These are phyloP conservation scores for Corylus avellana DNA, from an alignment of 306 rosid species.

Conservation along the genomic window DNA sequence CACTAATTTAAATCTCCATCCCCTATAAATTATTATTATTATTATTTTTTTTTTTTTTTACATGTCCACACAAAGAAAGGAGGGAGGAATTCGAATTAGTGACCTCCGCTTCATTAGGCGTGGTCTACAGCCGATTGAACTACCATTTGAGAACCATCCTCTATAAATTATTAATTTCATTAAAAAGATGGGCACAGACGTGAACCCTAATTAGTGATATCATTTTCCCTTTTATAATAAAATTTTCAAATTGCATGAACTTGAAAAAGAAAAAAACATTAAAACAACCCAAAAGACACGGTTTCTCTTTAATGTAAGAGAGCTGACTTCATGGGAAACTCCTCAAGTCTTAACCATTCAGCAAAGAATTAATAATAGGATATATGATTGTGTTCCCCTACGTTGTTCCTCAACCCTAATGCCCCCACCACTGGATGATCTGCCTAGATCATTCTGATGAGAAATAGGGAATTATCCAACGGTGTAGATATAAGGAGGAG, in stretches of 20 bases:
- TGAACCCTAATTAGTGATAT: constrained; percentile 13
- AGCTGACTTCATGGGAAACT: constrained; percentile 38
- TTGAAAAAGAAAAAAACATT: background rate
- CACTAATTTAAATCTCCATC: too few relatives aligned
- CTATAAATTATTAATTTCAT: background rate
- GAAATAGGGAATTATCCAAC: constrained; percentile 1
- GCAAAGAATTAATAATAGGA: constrained; percentile 1
- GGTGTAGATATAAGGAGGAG: background rate
- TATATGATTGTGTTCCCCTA: background rate
- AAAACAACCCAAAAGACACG: constrained; percentile 35
- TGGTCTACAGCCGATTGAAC: too few relatives aligned
- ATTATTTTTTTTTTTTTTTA: too few relatives aligned
- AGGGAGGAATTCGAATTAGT: too few relatives aligned
- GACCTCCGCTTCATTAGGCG: too few relatives aligned
- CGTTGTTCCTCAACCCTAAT: background rate
- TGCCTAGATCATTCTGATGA: background rate
- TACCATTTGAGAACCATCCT: too few relatives aligned
- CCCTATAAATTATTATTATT: too few relatives aligned
- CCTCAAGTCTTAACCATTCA: constrained; percentile 19
- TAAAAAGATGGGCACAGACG: constrained; percentile 3
- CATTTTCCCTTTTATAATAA: background rate
- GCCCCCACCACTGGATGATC: background rate
- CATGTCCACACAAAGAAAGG: too few relatives aligned
- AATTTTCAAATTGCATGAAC: background rate
- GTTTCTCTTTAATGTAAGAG: constrained; percentile 27